These are phyloP conservation scores for Lichtheimia hyalospora DNA, from an alignment of 371 early-diverging fungal species.

Conservation along the genomic window DNA sequence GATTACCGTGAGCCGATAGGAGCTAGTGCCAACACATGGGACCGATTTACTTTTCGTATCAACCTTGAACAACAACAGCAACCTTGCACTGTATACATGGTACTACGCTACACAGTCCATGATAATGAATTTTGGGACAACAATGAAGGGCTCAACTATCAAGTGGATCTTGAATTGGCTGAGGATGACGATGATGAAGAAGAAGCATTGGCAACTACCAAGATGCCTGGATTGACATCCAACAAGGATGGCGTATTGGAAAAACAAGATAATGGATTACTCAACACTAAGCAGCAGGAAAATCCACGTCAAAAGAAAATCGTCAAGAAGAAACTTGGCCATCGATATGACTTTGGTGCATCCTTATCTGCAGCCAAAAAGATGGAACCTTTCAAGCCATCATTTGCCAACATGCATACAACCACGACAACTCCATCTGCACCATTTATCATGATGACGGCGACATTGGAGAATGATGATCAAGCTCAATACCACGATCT, in stretches of 20 bases:
- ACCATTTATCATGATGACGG: background rate
- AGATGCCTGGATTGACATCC: background rate
- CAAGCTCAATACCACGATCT: conserved; percentile 46
- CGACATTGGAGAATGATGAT: background rate
- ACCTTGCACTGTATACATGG: conserved; percentile 22
- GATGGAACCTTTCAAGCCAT: background rate
- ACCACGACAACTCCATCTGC: too few species aligned
- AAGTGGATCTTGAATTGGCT: conserved; percentile 27
- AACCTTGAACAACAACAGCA: conserved; percentile 5
- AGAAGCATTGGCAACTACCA: background rate
- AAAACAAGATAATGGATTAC: background rate
- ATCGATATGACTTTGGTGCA: conserved; percentile 43
- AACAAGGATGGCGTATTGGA: background rate
- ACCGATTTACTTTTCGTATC: conserved; percentile 32
- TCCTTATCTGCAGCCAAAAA: conserved; percentile 35
- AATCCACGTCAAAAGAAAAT: conserved; percentile 1
- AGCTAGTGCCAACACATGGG: conserved; percentile 34
- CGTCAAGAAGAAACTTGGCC: conserved; percentile 27
- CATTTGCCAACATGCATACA: too few species aligned
- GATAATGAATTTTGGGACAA: conserved; percentile 82
- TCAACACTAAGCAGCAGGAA: background rate
- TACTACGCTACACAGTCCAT: conserved; percentile 51
- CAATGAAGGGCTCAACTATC: conserved; percentile 73
- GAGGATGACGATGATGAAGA: conserved; percentile 2
- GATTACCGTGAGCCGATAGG: conserved; percentile 48